Evolutionary conservation across 2,329 filamentous ascomycete genomes (phyloP), one percentile per base, ranked within the genome.

Genomic region (Graphilbum sp.): DNA sequence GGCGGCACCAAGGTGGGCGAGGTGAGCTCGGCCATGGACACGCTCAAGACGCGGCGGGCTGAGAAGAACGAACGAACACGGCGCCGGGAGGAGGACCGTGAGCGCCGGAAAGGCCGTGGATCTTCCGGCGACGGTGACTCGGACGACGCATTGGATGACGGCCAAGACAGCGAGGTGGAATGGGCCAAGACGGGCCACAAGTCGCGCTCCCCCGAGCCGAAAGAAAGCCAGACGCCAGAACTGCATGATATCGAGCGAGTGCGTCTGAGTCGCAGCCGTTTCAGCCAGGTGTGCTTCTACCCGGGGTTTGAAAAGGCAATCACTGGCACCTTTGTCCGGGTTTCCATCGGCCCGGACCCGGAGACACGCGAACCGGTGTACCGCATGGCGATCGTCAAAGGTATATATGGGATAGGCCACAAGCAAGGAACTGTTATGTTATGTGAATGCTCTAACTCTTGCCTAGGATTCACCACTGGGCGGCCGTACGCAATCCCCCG

Each of bases 281-380:
- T 98, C 55, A 79, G 81, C 7, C 76, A 88, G 51, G 80, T 94
- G 39, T 95, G 86, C 66, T 94, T 93, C 62, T 88, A 87, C 48
- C 90, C 90, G 11, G 79, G 79, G 4, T 95, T 98, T 47, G 82
- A 93, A 40, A 63, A 80, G 9, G 70, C 80, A 23, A 81, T 95
- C 50, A 74, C 67, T 15, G 85, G 85, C 37, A 92, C 86, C 56
- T 98, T 81, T 54, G 79, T 79, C 29, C 82, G 90, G 37, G 75
- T 96, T 46, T 82, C 78, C 44, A 73, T 95, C 40, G 88, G 87
- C 1, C 69, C 79, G 12, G 80, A 92, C 52, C 71, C 72, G 11
- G 68, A 76, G 18, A 82, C 72, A 4, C 78, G 79, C 4, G 64
- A 77, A 42, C 79, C 81, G 44, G 71, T 83, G 46, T 98, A 98